Conservation (phyloP, 305 asterid genomes). For the Solanum aculeatissimum region DNA sequence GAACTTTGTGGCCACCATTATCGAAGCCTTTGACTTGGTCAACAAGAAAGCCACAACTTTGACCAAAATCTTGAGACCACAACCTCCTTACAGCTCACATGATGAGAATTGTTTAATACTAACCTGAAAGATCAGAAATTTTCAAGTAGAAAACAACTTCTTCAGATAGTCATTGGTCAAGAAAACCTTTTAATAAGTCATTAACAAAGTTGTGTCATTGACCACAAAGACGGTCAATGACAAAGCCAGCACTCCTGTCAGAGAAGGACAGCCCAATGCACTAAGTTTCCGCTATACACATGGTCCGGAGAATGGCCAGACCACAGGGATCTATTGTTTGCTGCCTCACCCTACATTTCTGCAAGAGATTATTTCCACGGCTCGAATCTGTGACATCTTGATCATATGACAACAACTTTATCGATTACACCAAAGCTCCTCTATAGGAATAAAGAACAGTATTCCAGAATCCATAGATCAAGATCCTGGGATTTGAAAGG, state of each 20-base stretch:
- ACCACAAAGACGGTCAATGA: neutral
- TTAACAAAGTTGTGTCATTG: neutral
- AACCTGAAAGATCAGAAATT: neutral
- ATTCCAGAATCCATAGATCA: neutral
- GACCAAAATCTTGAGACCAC: slow-evolving; percentile 1
- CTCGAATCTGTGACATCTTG: neutral
- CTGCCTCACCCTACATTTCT: neutral
- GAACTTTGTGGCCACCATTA: neutral
- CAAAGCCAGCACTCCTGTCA: neutral
- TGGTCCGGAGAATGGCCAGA: accelerated
- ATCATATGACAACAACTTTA: neutral
- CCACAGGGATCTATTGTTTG: neutral
- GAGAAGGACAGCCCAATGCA: neutral
- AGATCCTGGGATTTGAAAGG: neutral
- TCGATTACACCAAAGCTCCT: neutral
- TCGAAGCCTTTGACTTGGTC: neutral
- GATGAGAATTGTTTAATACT: neutral
- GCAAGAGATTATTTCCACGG: neutral
- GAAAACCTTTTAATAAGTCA: neutral
- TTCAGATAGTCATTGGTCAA: neutral
- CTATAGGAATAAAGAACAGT: neutral
- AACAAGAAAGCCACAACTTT: neutral
- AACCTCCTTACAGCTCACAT: neutral
- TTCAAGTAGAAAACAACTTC: neutral
- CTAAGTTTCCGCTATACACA: neutral